These are phyloP conservation scores for Neopestalotiopsis sp. DNA, from an alignment of 2,329 filamentous ascomycete genomes.

Conservation along the genomic window DNA sequence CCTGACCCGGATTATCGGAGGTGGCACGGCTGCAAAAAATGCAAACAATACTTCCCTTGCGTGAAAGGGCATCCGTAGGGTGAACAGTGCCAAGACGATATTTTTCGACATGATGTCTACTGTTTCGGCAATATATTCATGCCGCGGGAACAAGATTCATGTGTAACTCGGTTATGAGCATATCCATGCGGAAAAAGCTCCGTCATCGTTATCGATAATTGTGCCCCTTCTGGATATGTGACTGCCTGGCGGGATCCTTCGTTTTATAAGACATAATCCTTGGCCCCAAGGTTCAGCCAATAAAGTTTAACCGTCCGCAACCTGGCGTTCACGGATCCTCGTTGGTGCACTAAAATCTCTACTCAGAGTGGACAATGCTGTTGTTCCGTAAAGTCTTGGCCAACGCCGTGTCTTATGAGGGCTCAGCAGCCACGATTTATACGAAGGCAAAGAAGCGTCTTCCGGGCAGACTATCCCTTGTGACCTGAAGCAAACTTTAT, in stretches of 20 bases:
- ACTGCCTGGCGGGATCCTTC: background rate
- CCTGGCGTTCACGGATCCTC: background rate
- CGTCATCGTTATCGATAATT: background rate
- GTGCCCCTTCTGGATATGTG: background rate
- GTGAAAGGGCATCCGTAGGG: too few species aligned
- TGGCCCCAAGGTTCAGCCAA: background rate
- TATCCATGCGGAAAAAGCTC: background rate
- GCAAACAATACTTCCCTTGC: too few species aligned
- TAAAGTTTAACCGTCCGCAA: background rate
- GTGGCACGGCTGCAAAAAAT: too few species aligned
- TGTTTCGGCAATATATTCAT: too few species aligned
- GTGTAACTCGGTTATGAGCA: background rate
- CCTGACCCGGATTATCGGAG: too few species aligned
- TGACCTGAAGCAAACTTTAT: slow-evolving; percentile 1
- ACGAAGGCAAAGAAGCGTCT: background rate
- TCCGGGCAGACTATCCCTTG: background rate
- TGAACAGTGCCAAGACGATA: too few species aligned
- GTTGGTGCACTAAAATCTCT: background rate
- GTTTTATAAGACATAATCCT: background rate
- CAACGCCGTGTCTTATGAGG: background rate
- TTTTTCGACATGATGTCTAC: too few species aligned
- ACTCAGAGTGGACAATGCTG: background rate
- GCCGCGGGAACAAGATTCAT: background rate
- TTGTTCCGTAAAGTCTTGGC: background rate
- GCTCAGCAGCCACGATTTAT: slow-evolving; percentile 1